These are phyloP conservation scores for Pleurotus tuber-regium DNA, from an alignment of 768 basidiomycete species.

Conservation along the genomic window DNA sequence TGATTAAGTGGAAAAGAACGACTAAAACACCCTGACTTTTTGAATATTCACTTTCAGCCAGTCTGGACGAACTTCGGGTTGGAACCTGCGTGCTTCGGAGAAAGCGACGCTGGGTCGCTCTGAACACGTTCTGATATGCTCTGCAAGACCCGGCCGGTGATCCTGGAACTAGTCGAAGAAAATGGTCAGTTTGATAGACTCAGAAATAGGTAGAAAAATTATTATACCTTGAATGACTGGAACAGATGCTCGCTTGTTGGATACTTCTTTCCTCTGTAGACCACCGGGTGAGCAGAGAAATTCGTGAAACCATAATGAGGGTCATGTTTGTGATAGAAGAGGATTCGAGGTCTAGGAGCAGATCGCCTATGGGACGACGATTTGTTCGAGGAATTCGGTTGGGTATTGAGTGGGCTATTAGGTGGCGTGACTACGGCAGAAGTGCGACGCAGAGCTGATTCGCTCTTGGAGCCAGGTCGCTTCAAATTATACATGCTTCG, in stretches of 20 bases:
- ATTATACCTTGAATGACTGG: constrained; percentile 68
- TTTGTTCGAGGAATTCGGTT: constrained; percentile 14
- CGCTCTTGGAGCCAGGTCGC: constrained; percentile 23
- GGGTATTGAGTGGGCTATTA: constrained; percentile 11
- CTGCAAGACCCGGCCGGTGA: constrained; percentile 59
- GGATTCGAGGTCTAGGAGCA: constrained; percentile 34
- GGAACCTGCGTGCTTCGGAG: constrained; percentile 63
- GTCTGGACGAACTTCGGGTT: constrained; percentile 58
- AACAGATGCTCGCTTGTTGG: constrained; percentile 79
- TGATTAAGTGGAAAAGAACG: background rate
- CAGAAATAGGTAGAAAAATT: background rate
- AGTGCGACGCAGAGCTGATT: constrained; percentile 15
- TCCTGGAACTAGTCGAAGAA: constrained; percentile 50
- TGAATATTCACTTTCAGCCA: constrained; percentile 70
- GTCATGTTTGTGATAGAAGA: constrained; percentile 63
- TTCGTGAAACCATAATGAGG: constrained; percentile 74
- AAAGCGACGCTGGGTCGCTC: constrained; percentile 63
- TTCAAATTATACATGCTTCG: constrained; percentile 21
- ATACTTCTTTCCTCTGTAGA: constrained; percentile 61
- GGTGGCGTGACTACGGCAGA: constrained; percentile 3
- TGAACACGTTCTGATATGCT: constrained; percentile 65
- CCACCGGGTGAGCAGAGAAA: constrained; percentile 65
- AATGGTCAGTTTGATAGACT: background rate
- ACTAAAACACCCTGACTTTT: constrained; percentile 43
- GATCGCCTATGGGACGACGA: constrained; percentile 18